phyloP scores from a whole-genome alignment of 164 flowering plant genomes.

The Stephania japonica region DNA sequence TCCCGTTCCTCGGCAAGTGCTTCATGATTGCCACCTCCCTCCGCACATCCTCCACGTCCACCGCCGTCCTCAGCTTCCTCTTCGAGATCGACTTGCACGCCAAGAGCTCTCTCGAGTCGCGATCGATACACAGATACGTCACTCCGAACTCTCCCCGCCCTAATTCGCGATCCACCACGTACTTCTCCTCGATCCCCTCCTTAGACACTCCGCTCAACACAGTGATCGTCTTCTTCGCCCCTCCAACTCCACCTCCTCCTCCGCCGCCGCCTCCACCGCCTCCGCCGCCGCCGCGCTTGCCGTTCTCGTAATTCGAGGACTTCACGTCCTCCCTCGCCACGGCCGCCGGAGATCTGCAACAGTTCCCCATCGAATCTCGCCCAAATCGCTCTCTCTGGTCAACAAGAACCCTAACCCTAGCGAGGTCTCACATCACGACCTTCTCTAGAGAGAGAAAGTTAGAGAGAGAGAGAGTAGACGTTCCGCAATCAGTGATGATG shows the following conservation, averaged over 20 bases:
- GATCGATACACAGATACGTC: constrained; percentile 75
- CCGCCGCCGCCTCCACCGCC: constrained; percentile 25
- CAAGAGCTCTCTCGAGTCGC: constrained; percentile 46
- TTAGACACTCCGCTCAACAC: constrained; percentile 40
- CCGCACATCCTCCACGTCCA: constrained; percentile 87
- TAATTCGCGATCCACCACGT: constrained; percentile 65
- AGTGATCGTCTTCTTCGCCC: constrained; percentile 40
- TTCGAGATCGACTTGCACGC: constrained; percentile 90
- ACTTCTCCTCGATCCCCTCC: constrained; percentile 72
- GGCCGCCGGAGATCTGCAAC: constrained; percentile 84
- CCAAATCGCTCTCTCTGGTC: constrained; percentile 4
- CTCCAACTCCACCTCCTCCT: constrained; percentile 6
- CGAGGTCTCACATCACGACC: constrained; percentile 29
- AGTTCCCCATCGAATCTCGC: constrained; percentile 56
- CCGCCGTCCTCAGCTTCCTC: constrained; percentile 81
- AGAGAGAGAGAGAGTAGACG: neutral
- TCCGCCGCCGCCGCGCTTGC: constrained; percentile 18
- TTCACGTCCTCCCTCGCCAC: constrained; percentile 77
- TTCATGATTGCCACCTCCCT: constrained; percentile 91
- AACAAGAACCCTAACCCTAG: constrained; percentile 20
- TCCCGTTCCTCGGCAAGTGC: constrained; percentile 73
- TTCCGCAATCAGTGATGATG: constrained; percentile 11
- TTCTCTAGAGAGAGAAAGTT: constrained; percentile 5
- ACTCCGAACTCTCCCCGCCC: constrained; percentile 94
- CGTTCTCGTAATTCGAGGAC: constrained; percentile 47